Conservation (phyloP, 1,284 basidiomycete species). For the Ustilago tritici region DNA sequence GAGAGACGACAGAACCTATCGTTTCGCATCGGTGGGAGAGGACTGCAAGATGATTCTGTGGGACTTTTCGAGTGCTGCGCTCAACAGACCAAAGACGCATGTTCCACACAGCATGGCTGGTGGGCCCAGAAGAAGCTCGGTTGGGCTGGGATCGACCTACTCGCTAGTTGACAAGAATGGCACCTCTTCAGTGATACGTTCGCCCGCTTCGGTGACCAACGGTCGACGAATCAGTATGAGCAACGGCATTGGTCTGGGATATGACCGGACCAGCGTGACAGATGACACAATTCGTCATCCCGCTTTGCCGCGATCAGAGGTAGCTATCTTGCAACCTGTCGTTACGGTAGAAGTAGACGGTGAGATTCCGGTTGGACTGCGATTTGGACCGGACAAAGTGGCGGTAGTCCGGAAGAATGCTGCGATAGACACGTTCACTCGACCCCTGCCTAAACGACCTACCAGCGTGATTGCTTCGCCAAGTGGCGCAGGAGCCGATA, state of each 20-base stretch:
- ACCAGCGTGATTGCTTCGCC: constrained; percentile 14
- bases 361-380: constrained; percentile 32
- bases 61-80: constrained; percentile 61
- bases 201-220: constrained; percentile 18
- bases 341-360: constrained; percentile 70
- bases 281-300: constrained; percentile 79
- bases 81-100: constrained; percentile 54
- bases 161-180: constrained; percentile 42
- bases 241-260: background rate
- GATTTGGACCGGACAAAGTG: constrained; percentile 41
- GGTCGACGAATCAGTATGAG: constrained; percentile 25
- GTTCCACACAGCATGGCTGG: constrained; percentile 19
- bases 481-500: constrained; percentile 1
- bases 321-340: constrained; percentile 90
- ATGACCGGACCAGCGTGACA: constrained; percentile 9
- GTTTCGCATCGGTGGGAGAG: constrained; percentile 65
- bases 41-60: constrained; percentile 65
- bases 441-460: constrained; percentile 28
- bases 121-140: constrained; percentile 22
- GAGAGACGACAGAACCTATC: constrained; percentile 71
- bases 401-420: constrained; percentile 46
- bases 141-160: constrained; percentile 45
- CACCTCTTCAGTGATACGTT: constrained; percentile 11
- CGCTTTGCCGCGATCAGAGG: constrained; percentile 86
- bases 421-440: constrained; percentile 41